Evolutionary conservation across 2,329 filamentous ascomycete genomes (phyloP).

Genomic region (Calonectria hawksworthii): DNA sequence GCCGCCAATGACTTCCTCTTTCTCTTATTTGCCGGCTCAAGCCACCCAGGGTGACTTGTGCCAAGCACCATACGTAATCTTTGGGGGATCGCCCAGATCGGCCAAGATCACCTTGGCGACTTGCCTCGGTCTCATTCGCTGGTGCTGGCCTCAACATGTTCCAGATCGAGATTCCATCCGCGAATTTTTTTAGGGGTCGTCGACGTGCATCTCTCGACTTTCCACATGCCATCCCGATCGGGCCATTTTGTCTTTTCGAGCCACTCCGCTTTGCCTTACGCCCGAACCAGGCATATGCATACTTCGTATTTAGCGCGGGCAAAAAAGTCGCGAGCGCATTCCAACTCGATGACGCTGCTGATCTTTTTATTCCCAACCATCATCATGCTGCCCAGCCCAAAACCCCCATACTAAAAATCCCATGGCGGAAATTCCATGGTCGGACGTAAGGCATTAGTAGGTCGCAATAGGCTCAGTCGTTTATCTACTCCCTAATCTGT

Average conservation of each 20-base stretch:
- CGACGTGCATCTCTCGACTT: background rate
- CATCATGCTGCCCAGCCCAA: background rate
- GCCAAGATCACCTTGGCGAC: background rate
- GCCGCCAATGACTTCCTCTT: background rate
- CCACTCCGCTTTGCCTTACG: background rate
- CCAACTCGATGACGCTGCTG: background rate
- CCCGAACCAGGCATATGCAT: background rate
- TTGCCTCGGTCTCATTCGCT: background rate
- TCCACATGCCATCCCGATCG: background rate
- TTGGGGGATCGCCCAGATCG: conserved; percentile 11
- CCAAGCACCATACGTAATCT: background rate
- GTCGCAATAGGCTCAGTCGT: background rate
- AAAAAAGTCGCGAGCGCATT: background rate
- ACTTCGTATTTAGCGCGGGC: background rate
- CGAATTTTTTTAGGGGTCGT: background rate
- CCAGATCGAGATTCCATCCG: background rate
- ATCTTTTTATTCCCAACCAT: background rate
- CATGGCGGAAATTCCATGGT: background rate
- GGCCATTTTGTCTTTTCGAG: background rate
- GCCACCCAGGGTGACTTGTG: background rate
- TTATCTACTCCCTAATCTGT: background rate
- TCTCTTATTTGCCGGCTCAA: background rate
- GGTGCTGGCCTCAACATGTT: background rate
- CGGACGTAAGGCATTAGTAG: background rate
- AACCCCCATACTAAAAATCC: background rate